Percentiles rank a stretch among this genome's conserved stretches.
These are phyloP conservation scores for Inosperma sp. DNA, from an alignment of 768 basidiomycete species.

Conservation along the genomic window DNA sequence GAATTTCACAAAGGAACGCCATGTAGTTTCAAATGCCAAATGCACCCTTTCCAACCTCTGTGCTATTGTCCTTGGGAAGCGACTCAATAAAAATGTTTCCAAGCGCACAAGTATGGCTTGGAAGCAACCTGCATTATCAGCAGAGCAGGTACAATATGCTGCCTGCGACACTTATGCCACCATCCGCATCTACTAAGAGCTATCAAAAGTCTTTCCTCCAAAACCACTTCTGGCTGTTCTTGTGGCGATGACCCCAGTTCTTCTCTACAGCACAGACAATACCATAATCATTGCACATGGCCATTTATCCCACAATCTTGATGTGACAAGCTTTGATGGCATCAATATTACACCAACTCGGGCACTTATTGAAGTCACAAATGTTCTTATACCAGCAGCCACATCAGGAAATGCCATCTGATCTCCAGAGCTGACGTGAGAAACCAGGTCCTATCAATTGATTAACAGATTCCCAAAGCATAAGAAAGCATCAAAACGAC, in stretches of 20 bases:
- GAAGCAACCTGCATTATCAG: slow-evolving; percentile 14
- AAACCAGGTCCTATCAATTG: too few relatives aligned
- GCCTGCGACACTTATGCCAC: slow-evolving; percentile 19
- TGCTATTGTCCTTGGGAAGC: slow-evolving; percentile 22
- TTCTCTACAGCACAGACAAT: slow-evolving; percentile 17
- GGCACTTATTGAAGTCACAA: slow-evolving; percentile 1
- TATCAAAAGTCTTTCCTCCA: slow-evolving; percentile 18
- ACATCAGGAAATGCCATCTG: too few relatives aligned
- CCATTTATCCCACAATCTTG: neutral
- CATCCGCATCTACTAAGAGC: slow-evolving; percentile 20
- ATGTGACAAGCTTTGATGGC: neutral
- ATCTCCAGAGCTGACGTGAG: too few relatives aligned
- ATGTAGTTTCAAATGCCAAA: slow-evolving; percentile 11
- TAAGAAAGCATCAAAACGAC: too few relatives aligned
- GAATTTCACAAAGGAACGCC: slow-evolving; percentile 24
- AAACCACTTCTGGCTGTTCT: slow-evolving; percentile 11
- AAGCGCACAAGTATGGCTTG: slow-evolving; percentile 14
- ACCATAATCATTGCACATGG: slow-evolving; percentile 10
- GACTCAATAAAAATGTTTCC: slow-evolving; percentile 17
- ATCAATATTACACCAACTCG: neutral
- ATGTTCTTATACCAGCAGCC: slow-evolving; percentile 1
- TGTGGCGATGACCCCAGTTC: slow-evolving; percentile 4
- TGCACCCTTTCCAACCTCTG: slow-evolving; percentile 28
- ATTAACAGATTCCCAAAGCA: too few relatives aligned
- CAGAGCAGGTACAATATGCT: slow-evolving; percentile 16